Percentiles rank a stretch among this genome's conserved stretches.
Conservation (phyloP, 1,284 basidiomycete species). For the Stygiomarasmius scandens region DNA sequence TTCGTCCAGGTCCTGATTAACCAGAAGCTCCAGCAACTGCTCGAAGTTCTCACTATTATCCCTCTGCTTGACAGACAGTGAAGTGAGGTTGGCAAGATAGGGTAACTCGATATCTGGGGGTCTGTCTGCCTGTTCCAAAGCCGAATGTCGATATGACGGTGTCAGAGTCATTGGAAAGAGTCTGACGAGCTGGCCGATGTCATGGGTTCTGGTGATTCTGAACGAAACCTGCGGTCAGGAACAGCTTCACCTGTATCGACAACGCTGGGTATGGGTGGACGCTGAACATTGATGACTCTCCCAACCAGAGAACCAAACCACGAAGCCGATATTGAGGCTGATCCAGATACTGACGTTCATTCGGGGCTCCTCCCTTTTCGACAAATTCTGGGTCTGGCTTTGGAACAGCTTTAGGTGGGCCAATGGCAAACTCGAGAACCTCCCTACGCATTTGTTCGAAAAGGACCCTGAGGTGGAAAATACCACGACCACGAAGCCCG, state of each 20-base stretch:
- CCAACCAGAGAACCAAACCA: no score
- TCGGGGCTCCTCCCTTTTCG: background rate
- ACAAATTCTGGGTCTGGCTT: slow-evolving; percentile 38
- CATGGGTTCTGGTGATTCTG: no score
- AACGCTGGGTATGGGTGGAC: no score
- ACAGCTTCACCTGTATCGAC: no score
- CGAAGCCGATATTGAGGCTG: no score
- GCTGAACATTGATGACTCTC: no score
- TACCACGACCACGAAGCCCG: slow-evolving; percentile 49
- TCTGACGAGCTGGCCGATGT: no score
- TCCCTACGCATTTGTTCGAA: slow-evolving; percentile 49
- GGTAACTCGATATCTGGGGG: background rate
- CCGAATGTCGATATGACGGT: background rate
- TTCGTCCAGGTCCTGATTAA: slow-evolving; percentile 9
- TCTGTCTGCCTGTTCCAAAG: no score
- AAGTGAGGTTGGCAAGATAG: background rate
- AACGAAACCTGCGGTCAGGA: no score
- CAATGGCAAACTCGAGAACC: slow-evolving; percentile 47
- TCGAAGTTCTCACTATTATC: background rate
- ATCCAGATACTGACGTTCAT: no score
- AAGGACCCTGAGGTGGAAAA: slow-evolving; percentile 49
- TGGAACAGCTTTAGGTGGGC: slow-evolving; percentile 50
- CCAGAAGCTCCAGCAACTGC: slow-evolving; percentile 5
- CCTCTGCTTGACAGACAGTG: background rate
- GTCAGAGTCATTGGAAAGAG: no score